A percentile compares a stretch with the other conserved stretches of the same genome.
These are phyloP conservation scores for Pinus taeda DNA, from an alignment of 75 land plant species.

Conservation along the genomic window DNA sequence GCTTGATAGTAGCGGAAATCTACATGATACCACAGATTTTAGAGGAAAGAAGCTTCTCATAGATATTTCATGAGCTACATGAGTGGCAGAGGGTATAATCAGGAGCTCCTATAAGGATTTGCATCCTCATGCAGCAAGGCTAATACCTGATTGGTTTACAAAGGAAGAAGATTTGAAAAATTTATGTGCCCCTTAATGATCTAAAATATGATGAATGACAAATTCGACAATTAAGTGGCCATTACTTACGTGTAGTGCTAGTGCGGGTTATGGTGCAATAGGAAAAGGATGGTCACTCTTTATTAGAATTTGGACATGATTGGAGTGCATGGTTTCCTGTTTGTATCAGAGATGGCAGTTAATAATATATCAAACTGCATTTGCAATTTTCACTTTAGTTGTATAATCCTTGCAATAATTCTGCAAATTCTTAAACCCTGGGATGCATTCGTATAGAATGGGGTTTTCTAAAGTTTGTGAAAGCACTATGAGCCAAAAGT, in stretches of 20 bases:
- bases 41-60: too few relatives aligned
- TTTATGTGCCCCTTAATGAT: conserved; percentile 9
- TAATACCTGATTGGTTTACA: conserved; percentile 71
- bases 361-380: conserved; percentile 8
- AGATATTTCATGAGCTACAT: conserved; percentile 16
- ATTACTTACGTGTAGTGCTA: not conserved
- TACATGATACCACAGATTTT: too few relatives aligned
- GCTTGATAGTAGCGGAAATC: too few relatives aligned
- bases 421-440: not conserved
- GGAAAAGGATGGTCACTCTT: not conserved
- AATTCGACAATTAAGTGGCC: not conserved
- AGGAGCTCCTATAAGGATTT: conserved; percentile 71
- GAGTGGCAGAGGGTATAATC: conserved; percentile 85
- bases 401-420: not conserved
- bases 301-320: conserved; percentile 1
- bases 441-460: not conserved
- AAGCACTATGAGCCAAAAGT: not conserved
- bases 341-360: conserved; percentile 1
- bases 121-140: conserved; percentile 54
- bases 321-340: not conserved
- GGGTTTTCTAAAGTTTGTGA: conserved; percentile 2
- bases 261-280: not conserved
- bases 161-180: conserved; percentile 64
- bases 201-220: not conserved
- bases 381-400: not conserved